A percentile compares a stretch with the other conserved stretches of the same genome.
Evolutionary conservation across 1,139 yeast species (phyloP).

Genomic region (Geotrichum macrosporum): DNA sequence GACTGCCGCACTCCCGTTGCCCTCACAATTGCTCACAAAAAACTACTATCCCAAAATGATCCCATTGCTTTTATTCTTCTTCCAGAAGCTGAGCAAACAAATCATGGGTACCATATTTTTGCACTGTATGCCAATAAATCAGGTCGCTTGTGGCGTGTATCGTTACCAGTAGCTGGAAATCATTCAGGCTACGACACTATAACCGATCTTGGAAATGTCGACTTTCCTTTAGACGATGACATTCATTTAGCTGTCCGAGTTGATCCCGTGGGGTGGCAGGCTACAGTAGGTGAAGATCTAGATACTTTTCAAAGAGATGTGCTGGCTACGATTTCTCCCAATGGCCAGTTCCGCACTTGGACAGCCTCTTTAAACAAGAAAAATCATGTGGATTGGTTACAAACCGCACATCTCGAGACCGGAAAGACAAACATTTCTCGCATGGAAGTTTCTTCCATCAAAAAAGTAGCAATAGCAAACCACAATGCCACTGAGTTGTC

Average conservation of each 20-base stretch:
- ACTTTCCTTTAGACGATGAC: slow-evolving; percentile 28
- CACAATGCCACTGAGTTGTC: slow-evolving; percentile 48
- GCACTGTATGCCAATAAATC: slow-evolving; percentile 40
- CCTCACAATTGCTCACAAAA: slow-evolving; percentile 24
- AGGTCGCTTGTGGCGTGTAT: slow-evolving; percentile 21
- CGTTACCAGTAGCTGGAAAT: slow-evolving; percentile 12
- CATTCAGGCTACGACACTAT: slow-evolving; percentile 7
- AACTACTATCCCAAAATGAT: slow-evolving; percentile 24
- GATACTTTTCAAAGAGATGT: slow-evolving; percentile 46
- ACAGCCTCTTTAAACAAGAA: slow-evolving; percentile 39
- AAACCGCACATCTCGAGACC: slow-evolving; percentile 49
- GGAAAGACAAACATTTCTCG: slow-evolving; percentile 50
- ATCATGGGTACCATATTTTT: slow-evolving; percentile 43
- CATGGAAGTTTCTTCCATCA: slow-evolving; percentile 69
- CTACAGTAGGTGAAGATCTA: slow-evolving; percentile 38
- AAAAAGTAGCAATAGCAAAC: slow-evolving; percentile 69
- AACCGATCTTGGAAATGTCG: slow-evolving; percentile 20
- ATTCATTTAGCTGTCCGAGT: slow-evolving; percentile 53
- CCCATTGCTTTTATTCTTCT: slow-evolving; percentile 46
- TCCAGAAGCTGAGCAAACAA: slow-evolving; percentile 43
- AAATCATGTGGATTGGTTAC: slow-evolving; percentile 47
- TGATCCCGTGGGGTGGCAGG: slow-evolving; percentile 61
- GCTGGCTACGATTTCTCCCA: slow-evolving; percentile 52
- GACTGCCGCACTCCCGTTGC: slow-evolving; percentile 44
- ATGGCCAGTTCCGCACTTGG: slow-evolving; percentile 56